phyloP scores from a whole-genome alignment of 2,329 filamentous ascomycete genomes.

The Penicillium palitans region DNA sequence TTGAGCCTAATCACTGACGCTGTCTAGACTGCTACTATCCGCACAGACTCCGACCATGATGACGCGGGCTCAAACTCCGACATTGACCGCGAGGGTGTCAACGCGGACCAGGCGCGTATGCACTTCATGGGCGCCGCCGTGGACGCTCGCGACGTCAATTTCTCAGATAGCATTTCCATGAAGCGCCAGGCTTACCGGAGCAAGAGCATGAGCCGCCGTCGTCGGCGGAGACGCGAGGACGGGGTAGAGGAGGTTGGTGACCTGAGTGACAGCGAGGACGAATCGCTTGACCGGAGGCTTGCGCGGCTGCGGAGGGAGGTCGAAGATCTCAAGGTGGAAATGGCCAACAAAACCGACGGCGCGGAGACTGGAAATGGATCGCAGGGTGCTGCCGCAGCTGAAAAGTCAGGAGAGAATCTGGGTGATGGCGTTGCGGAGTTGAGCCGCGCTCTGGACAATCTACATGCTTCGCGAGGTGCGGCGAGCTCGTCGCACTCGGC shows the following conservation, averaged over 20 bases:
- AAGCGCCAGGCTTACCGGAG: conserved; percentile 83
- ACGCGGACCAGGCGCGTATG: conserved; percentile 74
- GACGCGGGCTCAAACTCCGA: conserved; percentile 54
- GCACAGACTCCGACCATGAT: conserved; percentile 61
- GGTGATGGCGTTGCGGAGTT: conserved; percentile 66
- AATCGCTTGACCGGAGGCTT: conserved; percentile 75
- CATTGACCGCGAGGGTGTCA: conserved; percentile 75
- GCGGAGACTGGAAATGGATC: conserved; percentile 42
- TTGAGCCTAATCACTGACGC: conserved; percentile 36
- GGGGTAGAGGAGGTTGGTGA: conserved; percentile 66
- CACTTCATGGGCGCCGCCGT: conserved; percentile 75
- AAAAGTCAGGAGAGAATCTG: conserved; percentile 46
- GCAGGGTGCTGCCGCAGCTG: conserved; percentile 29
- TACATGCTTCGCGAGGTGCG: conserved; percentile 46
- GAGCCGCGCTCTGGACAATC: conserved; percentile 69
- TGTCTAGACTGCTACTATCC: conserved; percentile 56
- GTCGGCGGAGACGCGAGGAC: conserved; percentile 53
- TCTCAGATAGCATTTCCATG: conserved; percentile 81
- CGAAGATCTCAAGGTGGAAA: conserved; percentile 65
- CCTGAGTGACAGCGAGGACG: conserved; percentile 75
- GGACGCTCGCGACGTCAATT: conserved; percentile 76
- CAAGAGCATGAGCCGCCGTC: conserved; percentile 56
- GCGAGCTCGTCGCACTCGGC: conserved; percentile 31
- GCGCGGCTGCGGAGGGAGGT: conserved; percentile 81
- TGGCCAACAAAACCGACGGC: conserved; percentile 50